Base-by-base conservation (phyloP, 2,329 filamentous ascomycete species). In the Alternaria atra region DNA sequence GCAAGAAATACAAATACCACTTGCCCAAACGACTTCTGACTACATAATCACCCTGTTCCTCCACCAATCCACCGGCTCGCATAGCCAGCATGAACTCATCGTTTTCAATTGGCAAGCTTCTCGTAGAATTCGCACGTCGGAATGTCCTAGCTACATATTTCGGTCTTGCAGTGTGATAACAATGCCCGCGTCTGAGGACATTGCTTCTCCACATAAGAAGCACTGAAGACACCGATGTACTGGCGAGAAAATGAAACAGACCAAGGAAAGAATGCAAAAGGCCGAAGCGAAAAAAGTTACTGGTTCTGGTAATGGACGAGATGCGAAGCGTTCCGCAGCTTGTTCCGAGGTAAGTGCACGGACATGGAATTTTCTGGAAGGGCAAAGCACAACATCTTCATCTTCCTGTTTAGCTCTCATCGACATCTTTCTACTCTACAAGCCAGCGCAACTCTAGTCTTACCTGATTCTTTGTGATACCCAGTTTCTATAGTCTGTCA, bases 141-240 rank as follows among this genome's bases (percentile, higher is more conserved):
- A 60, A 42, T 27, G 44, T 60, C n/a, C 20, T 58, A 35, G 59
- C 12, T 58, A 62, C 67, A 67, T 66, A 52, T 8, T 34, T 57
- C 47, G 35, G 30, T 30, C 46, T 17, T 46, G 58, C 47, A 55
- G 65, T 52, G 62, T 69, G 74, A 70, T 62, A 73, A 61, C 68
- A 70, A 48, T 65, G 71, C 72, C 74, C 74, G 70, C 74, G 42
- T 48, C 68, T 57, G 65, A 71, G 64, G 58, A 67, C 74, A 77
- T 77, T 72, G 60, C 64, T 74, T 72, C 69, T 71, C 74, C 69
- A 76, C 76, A 78, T 78, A 55, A 61, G 61, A 43, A 50, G 39
- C 46, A 53, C 48, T 46, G n/a, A 27, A 55, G 27, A 56, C 34
- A 42, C 55, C 17, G 30, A 25, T 51, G 52, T 17, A 39, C 10